These are phyloP conservation scores for Immersiporthe knoxdaviesiana DNA, from an alignment of 2,329 filamentous ascomycete species.

Conservation along the genomic window DNA sequence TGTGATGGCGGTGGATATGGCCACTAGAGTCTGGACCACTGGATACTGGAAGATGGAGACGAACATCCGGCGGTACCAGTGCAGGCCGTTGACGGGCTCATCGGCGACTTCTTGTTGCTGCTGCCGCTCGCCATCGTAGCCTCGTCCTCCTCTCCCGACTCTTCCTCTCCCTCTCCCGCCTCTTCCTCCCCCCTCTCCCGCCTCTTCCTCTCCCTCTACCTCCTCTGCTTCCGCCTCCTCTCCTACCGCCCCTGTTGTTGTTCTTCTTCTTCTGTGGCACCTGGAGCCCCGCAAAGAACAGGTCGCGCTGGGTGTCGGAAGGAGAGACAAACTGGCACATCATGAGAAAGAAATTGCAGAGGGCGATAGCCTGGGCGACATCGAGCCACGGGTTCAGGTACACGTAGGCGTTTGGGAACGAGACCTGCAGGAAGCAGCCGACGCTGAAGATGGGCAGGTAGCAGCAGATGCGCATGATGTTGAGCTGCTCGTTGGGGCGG, in stretches of 20 bases:
- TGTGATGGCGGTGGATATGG: conserved; percentile 42
- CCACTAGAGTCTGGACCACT: conserved; percentile 43
- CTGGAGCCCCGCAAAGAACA: conserved; percentile 43
- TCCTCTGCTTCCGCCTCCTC: neutral
- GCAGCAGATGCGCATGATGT: conserved; percentile 47
- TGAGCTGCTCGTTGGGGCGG: conserved; percentile 46
- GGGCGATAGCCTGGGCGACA: conserved; percentile 44
- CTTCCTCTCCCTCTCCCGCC: conserved; percentile 22
- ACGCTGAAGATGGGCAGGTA: conserved; percentile 47
- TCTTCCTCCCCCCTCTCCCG: neutral
- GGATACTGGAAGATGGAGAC: conserved; percentile 47
- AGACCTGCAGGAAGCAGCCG: conserved; percentile 44
- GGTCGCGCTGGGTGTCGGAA: conserved; percentile 38
- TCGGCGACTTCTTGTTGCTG: conserved; percentile 23
- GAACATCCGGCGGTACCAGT: conserved; percentile 40
- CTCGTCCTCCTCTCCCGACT: neutral
- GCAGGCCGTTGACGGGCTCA: conserved; percentile 35
- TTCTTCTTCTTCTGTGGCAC: conserved; percentile 37
- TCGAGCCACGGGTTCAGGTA: conserved; percentile 46
- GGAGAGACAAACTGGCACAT: conserved; percentile 47
- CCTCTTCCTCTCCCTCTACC: conserved; percentile 22
- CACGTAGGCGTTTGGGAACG: conserved; percentile 42
- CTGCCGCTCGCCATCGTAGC: neutral
- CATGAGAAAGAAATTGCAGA: conserved; percentile 49
- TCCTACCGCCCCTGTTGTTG: no score